These are phyloP conservation scores for Melanomma pulvis-pyrius DNA, from an alignment of 495 filamentous ascomycete species.

Conservation along the genomic window DNA sequence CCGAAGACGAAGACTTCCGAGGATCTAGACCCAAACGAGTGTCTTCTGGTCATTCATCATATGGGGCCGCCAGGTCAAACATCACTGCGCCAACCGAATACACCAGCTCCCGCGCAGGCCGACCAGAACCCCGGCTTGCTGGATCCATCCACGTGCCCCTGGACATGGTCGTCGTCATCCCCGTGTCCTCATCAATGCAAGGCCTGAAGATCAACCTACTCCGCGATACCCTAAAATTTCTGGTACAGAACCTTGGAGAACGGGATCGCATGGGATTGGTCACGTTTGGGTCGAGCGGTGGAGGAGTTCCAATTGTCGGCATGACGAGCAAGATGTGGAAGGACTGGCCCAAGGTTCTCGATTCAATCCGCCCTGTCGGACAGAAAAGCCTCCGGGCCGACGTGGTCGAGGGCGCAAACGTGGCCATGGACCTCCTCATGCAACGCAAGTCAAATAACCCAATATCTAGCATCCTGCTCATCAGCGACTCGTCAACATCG, in stretches of 20 bases:
- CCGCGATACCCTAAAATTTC: constrained; percentile 90
- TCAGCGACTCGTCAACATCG: constrained; percentile 98
- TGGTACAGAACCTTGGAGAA: constrained; percentile 89
- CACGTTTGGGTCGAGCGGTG: constrained; percentile 93
- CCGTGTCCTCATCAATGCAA: constrained; percentile 98
- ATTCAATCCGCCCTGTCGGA: constrained; percentile 87
- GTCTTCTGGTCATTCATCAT: constrained; percentile 85
- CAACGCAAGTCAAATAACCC: constrained; percentile 96
- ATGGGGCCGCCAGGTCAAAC: constrained; percentile 76
- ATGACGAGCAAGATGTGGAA: constrained; percentile 95
- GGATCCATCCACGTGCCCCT: constrained; percentile 84
- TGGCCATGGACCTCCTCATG: constrained; percentile 99
- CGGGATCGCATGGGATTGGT: constrained; percentile 96
- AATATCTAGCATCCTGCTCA: constrained; percentile 92
- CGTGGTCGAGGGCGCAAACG: constrained; percentile 96
- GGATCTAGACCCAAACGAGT: constrained; percentile 67
- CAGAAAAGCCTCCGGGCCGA: constrained; percentile 97
- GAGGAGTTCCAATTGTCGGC: constrained; percentile 92
- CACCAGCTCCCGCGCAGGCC: constrained; percentile 58
- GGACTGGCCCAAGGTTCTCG: constrained; percentile 86
- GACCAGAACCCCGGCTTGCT: constrained; percentile 55
- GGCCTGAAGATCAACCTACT: constrained; percentile 96
- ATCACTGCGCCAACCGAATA: constrained; percentile 81
- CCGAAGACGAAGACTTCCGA: constrained; percentile 91
- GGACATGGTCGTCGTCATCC: constrained; percentile 95